Conservation (phyloP, 495 filamentous ascomycete species). For the Penicillium cosmopolitanum region DNA sequence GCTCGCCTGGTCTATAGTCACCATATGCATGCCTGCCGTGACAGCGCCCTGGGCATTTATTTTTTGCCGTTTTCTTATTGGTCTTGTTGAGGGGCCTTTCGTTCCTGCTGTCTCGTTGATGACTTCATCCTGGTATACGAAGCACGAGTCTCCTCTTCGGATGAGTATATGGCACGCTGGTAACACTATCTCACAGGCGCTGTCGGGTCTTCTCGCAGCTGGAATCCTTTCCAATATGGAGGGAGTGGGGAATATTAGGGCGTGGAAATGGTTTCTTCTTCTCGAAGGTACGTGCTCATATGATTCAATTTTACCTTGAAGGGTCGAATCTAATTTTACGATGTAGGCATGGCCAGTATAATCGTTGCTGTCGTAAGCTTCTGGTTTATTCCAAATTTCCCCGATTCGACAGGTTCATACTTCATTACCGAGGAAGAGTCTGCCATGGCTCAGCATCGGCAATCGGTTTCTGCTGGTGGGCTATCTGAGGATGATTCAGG, state of each 20-base stretch:
- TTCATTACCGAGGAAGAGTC: background rate
- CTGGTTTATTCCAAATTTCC: background rate
- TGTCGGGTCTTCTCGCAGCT: background rate
- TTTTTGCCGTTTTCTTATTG: conserved; percentile 1
- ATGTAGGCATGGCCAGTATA: background rate
- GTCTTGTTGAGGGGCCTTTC: conserved; percentile 1
- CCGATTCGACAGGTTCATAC: background rate
- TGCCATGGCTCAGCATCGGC: background rate
- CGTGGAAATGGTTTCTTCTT: conserved; percentile 4
- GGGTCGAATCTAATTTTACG: background rate
- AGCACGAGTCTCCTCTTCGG: background rate
- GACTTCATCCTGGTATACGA: conserved; percentile 1
- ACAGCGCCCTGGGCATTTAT: background rate
- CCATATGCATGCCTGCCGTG: conserved; percentile 1
- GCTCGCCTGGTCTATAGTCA: background rate
- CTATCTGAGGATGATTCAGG: conserved; percentile 3
- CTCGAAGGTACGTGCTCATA: background rate
- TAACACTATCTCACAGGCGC: background rate
- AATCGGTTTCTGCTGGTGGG: background rate
- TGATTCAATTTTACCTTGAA: background rate
- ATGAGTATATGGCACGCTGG: conserved; percentile 2
- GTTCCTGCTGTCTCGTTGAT: conserved; percentile 1
- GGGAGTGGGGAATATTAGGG: background rate
- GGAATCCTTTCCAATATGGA: background rate
- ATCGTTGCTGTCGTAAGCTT: background rate